Conservation (phyloP, 2,329 filamentous ascomycete genomes). For the Ilyonectria sp. region DNA sequence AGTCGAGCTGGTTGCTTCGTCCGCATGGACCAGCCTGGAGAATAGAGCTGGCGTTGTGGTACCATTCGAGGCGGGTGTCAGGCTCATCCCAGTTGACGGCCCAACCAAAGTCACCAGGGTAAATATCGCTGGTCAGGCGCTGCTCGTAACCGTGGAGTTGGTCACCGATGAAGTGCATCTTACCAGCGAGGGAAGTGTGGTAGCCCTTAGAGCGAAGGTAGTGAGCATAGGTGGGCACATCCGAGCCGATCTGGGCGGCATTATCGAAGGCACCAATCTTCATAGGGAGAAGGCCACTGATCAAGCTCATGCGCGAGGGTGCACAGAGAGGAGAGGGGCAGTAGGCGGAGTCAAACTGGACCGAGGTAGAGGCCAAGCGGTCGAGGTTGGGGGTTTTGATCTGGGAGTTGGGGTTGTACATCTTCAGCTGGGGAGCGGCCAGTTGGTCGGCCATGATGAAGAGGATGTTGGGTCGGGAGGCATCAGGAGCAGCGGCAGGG, state of each 20-base stretch:
- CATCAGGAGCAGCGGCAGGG: conserved; percentile 38
- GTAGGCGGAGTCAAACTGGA: conserved; percentile 95
- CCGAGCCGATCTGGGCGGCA: conserved; percentile 85
- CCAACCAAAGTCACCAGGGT: conserved; percentile 95
- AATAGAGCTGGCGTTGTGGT: conserved; percentile 95
- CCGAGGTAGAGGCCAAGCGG: conserved; percentile 82
- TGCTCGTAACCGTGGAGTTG: conserved; percentile 96
- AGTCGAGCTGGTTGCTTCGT: conserved; percentile 94
- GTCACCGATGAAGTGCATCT: conserved; percentile 98
- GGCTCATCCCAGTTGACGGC: conserved; percentile 96
- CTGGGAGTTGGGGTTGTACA: conserved; percentile 89
- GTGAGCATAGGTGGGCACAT: conserved; percentile 92
- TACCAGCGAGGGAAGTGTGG: conserved; percentile 91
- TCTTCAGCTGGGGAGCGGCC: conserved; percentile 89
- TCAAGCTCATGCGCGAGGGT: conserved; percentile 94
- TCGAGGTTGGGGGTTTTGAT: conserved; percentile 96
- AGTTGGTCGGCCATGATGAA: conserved; percentile 99
- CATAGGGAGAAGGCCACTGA: conserved; percentile 91
- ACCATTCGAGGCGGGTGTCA: conserved; percentile 90
- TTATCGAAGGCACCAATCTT: conserved; percentile 96
- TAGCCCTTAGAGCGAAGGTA: conserved; percentile 89
- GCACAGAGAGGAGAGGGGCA: conserved; percentile 95
- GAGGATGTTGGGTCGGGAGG: conserved; percentile 60
- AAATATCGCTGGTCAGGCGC: conserved; percentile 94
- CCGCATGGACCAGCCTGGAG: conserved; percentile 91